These are phyloP conservation scores for Crithidia expoeki DNA, from an alignment of 208 protist species.

Conservation along the genomic window DNA sequence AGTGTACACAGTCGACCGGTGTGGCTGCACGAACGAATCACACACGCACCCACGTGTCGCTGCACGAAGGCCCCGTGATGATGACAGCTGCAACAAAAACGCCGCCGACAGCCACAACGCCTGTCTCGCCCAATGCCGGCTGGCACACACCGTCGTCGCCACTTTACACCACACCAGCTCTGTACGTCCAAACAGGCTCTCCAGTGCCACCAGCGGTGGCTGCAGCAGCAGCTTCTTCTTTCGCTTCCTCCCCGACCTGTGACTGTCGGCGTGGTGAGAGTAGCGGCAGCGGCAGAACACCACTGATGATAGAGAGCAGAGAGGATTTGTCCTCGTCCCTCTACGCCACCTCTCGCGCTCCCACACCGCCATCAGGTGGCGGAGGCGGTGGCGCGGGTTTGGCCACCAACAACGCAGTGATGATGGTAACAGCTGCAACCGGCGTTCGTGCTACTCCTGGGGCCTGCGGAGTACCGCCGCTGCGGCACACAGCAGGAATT, in stretches of 20 bases:
- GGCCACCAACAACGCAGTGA: too few species aligned
- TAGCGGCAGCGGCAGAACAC: background rate
- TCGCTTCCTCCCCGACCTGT: background rate
- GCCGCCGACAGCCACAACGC: background rate
- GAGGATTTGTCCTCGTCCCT: background rate
- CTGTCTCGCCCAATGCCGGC: background rate
- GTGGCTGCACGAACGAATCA: background rate
- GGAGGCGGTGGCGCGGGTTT: background rate
- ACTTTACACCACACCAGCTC: background rate
- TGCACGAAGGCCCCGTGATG: constrained; percentile 8
- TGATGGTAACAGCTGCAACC: too few species aligned
- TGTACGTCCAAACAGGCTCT: constrained; percentile 2
- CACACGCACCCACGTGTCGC: constrained; percentile 7
- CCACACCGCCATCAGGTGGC: background rate
- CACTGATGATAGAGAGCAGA: background rate
- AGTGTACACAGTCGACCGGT: background rate
- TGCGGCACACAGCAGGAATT: background rate
- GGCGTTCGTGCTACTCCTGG: background rate
- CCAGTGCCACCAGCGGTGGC: background rate
- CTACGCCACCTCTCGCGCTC: constrained; percentile 3
- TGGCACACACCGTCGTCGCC: constrained; percentile 15
- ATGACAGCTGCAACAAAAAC: background rate
- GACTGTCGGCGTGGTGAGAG: background rate
- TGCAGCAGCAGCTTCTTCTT: background rate
- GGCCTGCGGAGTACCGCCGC: background rate